These are phyloP conservation scores for Amanita muscaria DNA, from an alignment of 768 basidiomycete genomes.

Conservation along the genomic window DNA sequence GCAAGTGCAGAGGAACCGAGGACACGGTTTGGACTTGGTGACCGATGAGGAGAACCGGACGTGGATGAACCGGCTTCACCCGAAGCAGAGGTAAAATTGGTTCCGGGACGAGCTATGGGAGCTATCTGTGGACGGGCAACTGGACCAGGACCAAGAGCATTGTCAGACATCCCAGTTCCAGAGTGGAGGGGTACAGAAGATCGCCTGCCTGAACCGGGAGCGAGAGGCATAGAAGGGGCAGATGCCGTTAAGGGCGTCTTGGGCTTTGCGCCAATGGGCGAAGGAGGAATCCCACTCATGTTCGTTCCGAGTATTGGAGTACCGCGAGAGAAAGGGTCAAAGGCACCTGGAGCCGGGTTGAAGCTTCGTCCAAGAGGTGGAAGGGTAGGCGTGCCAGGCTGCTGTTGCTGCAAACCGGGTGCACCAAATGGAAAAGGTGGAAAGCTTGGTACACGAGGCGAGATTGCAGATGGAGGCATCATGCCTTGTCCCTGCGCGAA, in stretches of 20 bases:
- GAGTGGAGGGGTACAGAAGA: constrained; percentile 24
- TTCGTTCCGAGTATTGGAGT: constrained; percentile 24
- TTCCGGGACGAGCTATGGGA: constrained; percentile 61
- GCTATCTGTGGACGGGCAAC: constrained; percentile 49
- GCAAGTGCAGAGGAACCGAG: constrained; percentile 73
- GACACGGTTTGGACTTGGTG: constrained; percentile 52
- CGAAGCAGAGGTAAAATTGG: constrained; percentile 20
- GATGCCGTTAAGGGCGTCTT: constrained; percentile 29
- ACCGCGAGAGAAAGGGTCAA: constrained; percentile 42
- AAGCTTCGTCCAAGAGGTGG: constrained; percentile 38
- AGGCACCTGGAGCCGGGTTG: constrained; percentile 22
- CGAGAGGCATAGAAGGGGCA: constrained; percentile 26
- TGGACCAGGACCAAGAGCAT: constrained; percentile 36
- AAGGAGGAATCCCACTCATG: constrained; percentile 17
- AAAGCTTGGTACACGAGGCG: constrained; percentile 46
- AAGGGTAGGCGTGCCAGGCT: constrained; percentile 20
- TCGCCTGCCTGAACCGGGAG: constrained; percentile 41
- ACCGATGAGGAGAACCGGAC: constrained; percentile 48
- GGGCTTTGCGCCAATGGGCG: constrained; percentile 49
- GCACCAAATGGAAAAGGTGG: constrained; percentile 45
- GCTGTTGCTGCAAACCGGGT: constrained; percentile 32
- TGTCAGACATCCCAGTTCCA: constrained; percentile 15
- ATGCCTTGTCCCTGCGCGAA: constrained; percentile 35
- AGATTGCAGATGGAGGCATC: constrained; percentile 38
- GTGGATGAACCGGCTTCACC: constrained; percentile 51